Percentiles rank a stretch among this genome's conserved stretches.
Evolutionary conservation across 1,284 basidiomycete species (phyloP).

Genomic region (Ustilago crameri): DNA sequence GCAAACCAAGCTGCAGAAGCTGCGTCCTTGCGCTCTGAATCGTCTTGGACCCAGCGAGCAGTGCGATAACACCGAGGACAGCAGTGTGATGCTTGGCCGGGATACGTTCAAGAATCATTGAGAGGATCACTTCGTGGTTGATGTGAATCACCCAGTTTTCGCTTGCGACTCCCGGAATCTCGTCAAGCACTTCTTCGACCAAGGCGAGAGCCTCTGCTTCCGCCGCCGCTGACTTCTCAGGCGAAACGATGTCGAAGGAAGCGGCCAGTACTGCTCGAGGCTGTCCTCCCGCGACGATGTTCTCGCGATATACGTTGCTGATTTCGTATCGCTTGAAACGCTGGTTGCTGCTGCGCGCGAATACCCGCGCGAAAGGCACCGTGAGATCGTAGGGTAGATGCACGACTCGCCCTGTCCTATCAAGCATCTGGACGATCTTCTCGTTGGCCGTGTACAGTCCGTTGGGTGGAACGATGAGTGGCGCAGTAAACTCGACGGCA

Average conservation of each 20-base stretch:
- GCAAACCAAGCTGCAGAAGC: conserved; percentile 54
- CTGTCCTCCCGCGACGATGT: conserved; percentile 68
- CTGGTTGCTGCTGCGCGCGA: conserved; percentile 78
- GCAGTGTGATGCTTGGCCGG: conserved; percentile 57
- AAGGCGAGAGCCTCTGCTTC: conserved; percentile 66
- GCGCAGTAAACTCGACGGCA: conserved; percentile 85
- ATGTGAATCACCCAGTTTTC: conserved; percentile 65
- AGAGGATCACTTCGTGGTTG: conserved; percentile 60
- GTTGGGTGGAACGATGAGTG: conserved; percentile 79
- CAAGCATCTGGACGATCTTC: conserved; percentile 83
- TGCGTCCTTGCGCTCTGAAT: conserved; percentile 51
- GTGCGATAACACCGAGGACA: conserved; percentile 47
- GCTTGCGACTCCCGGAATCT: conserved; percentile 60
- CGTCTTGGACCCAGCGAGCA: conserved; percentile 42
- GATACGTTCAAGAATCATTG: conserved; percentile 61
- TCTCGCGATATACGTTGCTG: conserved; percentile 66
- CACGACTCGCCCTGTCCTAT: conserved; percentile 72
- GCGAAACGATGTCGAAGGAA: conserved; percentile 68
- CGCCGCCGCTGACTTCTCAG: conserved; percentile 62
- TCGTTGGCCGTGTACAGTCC: conserved; percentile 80
- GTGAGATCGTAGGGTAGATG: conserved; percentile 70
- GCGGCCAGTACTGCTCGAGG: conserved; percentile 66
- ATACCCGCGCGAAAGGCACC: conserved; percentile 84
- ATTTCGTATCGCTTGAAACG: conserved; percentile 92
- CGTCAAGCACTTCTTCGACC: conserved; percentile 63